Evolutionary conservation across 371 early-diverging fungal species (phyloP), one percentile per base, ranked within the genome.

Genomic region (Mortierella sp.): DNA sequence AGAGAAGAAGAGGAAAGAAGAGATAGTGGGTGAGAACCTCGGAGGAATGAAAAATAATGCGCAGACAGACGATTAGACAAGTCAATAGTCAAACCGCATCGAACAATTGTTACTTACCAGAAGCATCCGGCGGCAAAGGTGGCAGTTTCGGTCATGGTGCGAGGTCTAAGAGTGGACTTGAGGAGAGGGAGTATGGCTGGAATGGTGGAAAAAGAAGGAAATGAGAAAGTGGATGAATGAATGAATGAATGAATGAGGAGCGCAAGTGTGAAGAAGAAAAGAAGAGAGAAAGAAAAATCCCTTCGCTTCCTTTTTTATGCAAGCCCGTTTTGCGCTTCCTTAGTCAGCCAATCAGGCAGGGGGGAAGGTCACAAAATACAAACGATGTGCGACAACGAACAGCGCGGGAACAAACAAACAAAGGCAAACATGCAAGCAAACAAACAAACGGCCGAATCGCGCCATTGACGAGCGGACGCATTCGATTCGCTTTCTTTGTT

Each of bases 91-190:
- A 34, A 68, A 34, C 1, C 5, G 68, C 11, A 38, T 38, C 42
- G 38, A 31, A 31, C 28, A 38, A 68, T 21, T 60, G 10, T 26
- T 50, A 34, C 24, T 47, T 84, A 87, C 89, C 89, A 89, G 77
- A 89, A 89, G 78, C 90, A 89, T 70, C 90, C 88, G 31, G 84
- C 90, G 58, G 90, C 90, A 76, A 87, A 88, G 14, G 90, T 88
- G 16, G 90, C 88, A 19, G 52, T 77, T 50, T 89, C 84, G 58
- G 84, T 84, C 82, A 82, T 82, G 44, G 19, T 82, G 71, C 68
- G 57, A 50, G 70, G 55, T 21, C 52, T 48, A 24, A 57, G 42
- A 42, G 42, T 50, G 70, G 47, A 76, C n/a, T 68, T 68, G 44
- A 47, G 75, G n/a, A 52, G 48, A 26, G 73, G 34, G 72, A 72